phyloP scores from a whole-genome alignment of 495 filamentous ascomycete species.

The Parathielavia appendiculata region DNA sequence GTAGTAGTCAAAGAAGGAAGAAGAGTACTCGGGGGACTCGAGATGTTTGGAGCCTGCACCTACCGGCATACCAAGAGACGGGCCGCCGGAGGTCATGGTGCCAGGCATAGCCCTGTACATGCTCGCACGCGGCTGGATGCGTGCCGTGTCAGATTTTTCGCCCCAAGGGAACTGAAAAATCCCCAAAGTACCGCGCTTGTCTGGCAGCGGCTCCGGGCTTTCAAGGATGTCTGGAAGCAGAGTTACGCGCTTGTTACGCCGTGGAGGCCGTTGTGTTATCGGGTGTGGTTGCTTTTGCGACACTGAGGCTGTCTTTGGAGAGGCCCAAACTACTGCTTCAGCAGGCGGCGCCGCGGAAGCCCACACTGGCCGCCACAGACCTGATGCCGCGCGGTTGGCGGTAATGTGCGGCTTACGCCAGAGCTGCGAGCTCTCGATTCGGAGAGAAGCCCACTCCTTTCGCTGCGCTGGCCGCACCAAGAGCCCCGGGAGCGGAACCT shows the following conservation, averaged over 20 bases:
- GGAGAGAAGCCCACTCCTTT: slow-evolving; percentile 30
- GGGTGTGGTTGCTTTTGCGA: slow-evolving; percentile 34
- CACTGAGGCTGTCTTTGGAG: slow-evolving; percentile 14
- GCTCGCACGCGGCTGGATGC: slow-evolving; percentile 32
- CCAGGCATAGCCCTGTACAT: slow-evolving; percentile 43
- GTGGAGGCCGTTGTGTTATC: slow-evolving; percentile 42
- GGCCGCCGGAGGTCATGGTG: slow-evolving; percentile 43
- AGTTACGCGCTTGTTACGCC: slow-evolving; percentile 48
- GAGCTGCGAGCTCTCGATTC: slow-evolving; percentile 36
- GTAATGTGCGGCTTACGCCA: slow-evolving; percentile 37
- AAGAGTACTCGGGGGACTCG: slow-evolving; percentile 35
- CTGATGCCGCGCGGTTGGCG: slow-evolving; percentile 20
- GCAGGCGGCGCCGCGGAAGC: slow-evolving; percentile 38
- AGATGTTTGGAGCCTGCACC: slow-evolving; percentile 35
- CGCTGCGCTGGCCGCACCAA: slow-evolving; percentile 32
- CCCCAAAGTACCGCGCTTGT: slow-evolving; percentile 48
- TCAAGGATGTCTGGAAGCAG: slow-evolving; percentile 54
- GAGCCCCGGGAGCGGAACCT: slow-evolving; percentile 25
- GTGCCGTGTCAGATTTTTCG: slow-evolving; percentile 49
- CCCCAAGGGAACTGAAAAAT: slow-evolving; percentile 57
- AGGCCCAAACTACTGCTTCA: slow-evolving; percentile 18
- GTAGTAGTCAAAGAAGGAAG: slow-evolving; percentile 50
- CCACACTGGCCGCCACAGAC: slow-evolving; percentile 37
- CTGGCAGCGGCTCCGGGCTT: slow-evolving; percentile 48
- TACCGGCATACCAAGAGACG: slow-evolving; percentile 22